Base-by-base conservation (phyloP, 495 filamentous ascomycete species). In the Alectoria sarmentosa region DNA sequence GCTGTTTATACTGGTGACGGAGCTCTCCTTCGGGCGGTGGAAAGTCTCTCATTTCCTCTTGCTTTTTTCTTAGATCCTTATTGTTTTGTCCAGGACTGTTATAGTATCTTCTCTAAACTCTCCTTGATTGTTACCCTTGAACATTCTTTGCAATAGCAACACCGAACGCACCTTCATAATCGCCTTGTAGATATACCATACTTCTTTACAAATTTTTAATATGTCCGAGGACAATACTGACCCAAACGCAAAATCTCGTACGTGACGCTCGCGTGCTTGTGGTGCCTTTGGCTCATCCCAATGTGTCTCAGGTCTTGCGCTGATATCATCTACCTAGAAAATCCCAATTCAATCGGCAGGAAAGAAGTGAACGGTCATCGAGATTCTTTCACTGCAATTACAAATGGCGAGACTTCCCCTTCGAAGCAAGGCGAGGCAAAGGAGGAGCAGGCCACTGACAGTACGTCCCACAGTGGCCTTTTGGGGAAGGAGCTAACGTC, bases 371-470 rank as follows among this genome's bases (percentile, higher is more conserved):
- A 58, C 21, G 39, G n/a, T 28, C 32, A 34, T 32, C 14, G 52
- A 63, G 54, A 59, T 6, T 3, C 57, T 3, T 46, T 42, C 6
- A 61, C 66, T 0, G 1, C 26, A 58, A n/a, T 64, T 36, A 30
- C 26, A 44, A 54, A 78, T 76, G 64, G 78, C 80, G 60, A 63
- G 36, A 44, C 28, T n/a, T 36, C 23, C 34, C 75, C 78, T 49
- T 68, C 70, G 61, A 70, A 71, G 62, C 76, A 75, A 65, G 78
- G 61, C 61, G 69, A 76, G 77, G 75, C 71, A 71, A 73, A 61
- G 34, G 44, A 64, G 60, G 61, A 65, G 32, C 59, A 64, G 52
- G 57, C 32, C 26, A n/a, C 62, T 9, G 64, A 68, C 19, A 66
- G 65, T 65, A 52, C 10, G 66, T 64, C 10, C 10, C 34, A 54